These are phyloP conservation scores for Rosa multiflora DNA, from an alignment of 306 rosid species.

Conservation along the genomic window DNA sequence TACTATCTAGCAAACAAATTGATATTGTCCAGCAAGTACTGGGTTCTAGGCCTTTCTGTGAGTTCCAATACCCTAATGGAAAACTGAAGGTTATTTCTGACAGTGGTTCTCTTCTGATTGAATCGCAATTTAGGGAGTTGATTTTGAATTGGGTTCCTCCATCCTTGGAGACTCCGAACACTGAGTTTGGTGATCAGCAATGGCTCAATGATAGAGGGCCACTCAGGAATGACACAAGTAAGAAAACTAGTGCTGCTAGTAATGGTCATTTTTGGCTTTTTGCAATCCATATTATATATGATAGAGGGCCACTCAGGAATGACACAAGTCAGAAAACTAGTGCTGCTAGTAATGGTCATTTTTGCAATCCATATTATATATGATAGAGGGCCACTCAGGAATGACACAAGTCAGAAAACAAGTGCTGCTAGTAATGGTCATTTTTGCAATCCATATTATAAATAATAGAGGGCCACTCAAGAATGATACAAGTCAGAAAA, in stretches of 20 bases:
- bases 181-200: neutral
- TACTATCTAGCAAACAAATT: neutral
- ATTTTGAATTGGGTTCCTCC: conserved; percentile 5
- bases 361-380: too few relatives aligned
- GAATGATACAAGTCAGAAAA: too few relatives aligned
- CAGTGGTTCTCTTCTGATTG: neutral
- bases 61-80: neutral
- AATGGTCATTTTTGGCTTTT: neutral
- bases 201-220: conserved; percentile 2
- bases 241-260: neutral
- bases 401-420: too few relatives aligned
- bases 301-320: too few relatives aligned
- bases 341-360: too few relatives aligned
- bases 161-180: neutral
- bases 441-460: too few relatives aligned
- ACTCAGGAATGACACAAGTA: neutral
- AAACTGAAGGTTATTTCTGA: neutral
- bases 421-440: too few relatives aligned
- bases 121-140: neutral
- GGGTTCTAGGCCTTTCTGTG: neutral
- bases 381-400: too few relatives aligned
- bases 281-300: neutral
- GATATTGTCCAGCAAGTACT: neutral
- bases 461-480: too few relatives aligned
- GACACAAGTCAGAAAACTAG: too few relatives aligned